Evolutionary conservation across 208 protist species (phyloP).

Genomic region (Naegleria lovaniensis): DNA sequence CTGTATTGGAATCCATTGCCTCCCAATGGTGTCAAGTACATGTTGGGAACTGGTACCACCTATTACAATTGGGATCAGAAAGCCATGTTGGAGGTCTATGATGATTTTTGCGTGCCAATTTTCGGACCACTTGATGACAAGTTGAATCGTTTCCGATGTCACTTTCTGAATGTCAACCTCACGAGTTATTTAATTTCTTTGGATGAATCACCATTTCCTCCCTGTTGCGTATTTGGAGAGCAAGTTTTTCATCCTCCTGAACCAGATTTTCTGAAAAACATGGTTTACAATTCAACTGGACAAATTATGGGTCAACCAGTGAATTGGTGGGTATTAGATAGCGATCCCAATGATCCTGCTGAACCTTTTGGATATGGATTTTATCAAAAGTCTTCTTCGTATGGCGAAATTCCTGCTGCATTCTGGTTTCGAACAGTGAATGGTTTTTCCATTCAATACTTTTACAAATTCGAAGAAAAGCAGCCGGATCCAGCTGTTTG

Average conservation of each 20-base stretch:
- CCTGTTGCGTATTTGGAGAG: neutral
- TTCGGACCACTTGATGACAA: neutral
- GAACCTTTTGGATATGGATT: neutral
- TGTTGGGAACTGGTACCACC: neutral
- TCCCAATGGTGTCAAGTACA: neutral
- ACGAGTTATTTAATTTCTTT: neutral
- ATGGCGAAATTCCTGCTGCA: neutral
- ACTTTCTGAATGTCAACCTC: neutral
- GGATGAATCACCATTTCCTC: neutral
- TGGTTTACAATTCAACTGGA: neutral
- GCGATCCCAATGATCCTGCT: neutral
- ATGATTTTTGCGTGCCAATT: neutral
- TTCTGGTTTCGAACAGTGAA: neutral
- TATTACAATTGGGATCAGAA: neutral
- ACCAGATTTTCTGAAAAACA: neutral
- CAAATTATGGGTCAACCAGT: neutral
- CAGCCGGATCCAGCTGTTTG: neutral
- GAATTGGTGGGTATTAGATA: neutral
- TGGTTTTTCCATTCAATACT: neutral
- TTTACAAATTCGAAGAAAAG: neutral
- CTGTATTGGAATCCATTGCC: neutral
- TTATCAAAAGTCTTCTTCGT: neutral
- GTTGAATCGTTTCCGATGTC: neutral
- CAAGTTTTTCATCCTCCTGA: neutral
- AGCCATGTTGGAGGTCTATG: neutral